phyloP scores from a whole-genome alignment of 2,329 filamentous ascomycete genomes.

The Exophiala mesophila region DNA sequence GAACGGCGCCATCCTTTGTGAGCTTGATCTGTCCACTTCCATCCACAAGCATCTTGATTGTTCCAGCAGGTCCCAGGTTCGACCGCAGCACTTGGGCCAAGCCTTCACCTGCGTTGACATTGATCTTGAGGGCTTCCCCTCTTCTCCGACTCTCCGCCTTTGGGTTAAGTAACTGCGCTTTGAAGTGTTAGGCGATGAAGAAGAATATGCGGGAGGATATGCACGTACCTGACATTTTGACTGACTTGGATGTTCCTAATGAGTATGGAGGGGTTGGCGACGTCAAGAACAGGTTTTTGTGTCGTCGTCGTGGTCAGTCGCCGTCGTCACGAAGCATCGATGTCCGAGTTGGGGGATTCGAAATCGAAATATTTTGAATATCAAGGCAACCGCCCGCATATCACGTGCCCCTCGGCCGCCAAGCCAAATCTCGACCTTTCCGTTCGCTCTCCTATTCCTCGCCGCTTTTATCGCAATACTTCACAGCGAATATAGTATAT shows the following conservation, averaged over 20 bases:
- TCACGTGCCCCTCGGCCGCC: too few relatives aligned
- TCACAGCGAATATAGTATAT: too few relatives aligned
- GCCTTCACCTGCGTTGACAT: conserved; percentile 94
- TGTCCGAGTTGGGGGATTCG: too few relatives aligned
- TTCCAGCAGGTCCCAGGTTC: conserved; percentile 88
- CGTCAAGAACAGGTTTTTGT: too few relatives aligned
- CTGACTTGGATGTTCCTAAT: neutral
- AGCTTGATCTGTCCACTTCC: conserved; percentile 87
- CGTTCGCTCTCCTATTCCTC: too few relatives aligned
- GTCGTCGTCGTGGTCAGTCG: too few relatives aligned
- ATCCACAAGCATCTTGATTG: conserved; percentile 87
- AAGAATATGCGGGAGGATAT: neutral
- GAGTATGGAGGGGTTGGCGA: too few relatives aligned
- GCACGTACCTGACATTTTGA: conserved; percentile 1
- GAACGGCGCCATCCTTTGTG: conserved; percentile 96
- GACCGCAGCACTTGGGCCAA: conserved; percentile 91
- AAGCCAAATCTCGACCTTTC: too few relatives aligned
- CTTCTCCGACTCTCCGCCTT: conserved; percentile 97
- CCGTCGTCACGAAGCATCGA: too few relatives aligned
- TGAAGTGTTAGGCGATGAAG: neutral
- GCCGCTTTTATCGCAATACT: too few relatives aligned
- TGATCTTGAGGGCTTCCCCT: conserved; percentile 93
- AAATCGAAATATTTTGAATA: too few relatives aligned
- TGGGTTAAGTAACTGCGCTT: conserved; percentile 95
- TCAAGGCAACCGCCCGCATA: too few relatives aligned